Percentiles rank a stretch among this genome's conserved stretches.
Conservation (phyloP, 352 stramenopile species). For the Phytophthora pluvialis region DNA sequence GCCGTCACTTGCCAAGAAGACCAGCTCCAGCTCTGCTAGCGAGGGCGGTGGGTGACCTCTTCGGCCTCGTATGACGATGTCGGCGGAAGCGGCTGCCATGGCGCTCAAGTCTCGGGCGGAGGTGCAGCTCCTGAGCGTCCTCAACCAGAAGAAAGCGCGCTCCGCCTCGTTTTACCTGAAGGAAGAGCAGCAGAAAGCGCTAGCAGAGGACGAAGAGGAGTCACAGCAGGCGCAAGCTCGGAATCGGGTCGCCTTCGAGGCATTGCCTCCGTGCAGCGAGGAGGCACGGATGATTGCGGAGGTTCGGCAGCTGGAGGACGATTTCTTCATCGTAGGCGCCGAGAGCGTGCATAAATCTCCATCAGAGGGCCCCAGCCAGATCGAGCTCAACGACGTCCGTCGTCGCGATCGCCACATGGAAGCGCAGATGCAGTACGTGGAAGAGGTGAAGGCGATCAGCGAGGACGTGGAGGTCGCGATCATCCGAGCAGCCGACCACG, state of each 20-base stretch:
- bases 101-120: slow-evolving; percentile 57
- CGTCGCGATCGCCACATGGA: slow-evolving; percentile 68
- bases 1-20: slow-evolving; percentile 1
- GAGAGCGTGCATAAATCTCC: neutral
- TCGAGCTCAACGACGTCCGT: slow-evolving; percentile 58
- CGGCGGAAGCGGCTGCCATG: slow-evolving; percentile 31
- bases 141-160: slow-evolving; percentile 60
- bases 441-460: slow-evolving; percentile 63
- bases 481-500: slow-evolving; percentile 54
- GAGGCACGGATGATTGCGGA: slow-evolving; percentile 54
- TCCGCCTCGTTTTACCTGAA: slow-evolving; percentile 50
- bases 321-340: slow-evolving; percentile 36
- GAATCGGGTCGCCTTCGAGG: slow-evolving; percentile 27
- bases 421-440: slow-evolving; percentile 50
- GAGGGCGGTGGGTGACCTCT: no score
- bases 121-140: slow-evolving; percentile 52
- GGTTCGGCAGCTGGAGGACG: slow-evolving; percentile 60
- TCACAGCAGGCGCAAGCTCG: slow-evolving; percentile 18
- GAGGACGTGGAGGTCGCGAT: slow-evolving; percentile 66
- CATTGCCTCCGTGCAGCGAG: slow-evolving; percentile 29
- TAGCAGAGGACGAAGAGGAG: slow-evolving; percentile 23
- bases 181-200: slow-evolving; percentile 49
- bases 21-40: neutral
- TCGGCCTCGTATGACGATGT: slow-evolving; percentile 2
- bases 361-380: slow-evolving; percentile 41